phyloP scores from a whole-genome alignment of 768 basidiomycete genomes.

The Sistotremastrum niveocremeum region DNA sequence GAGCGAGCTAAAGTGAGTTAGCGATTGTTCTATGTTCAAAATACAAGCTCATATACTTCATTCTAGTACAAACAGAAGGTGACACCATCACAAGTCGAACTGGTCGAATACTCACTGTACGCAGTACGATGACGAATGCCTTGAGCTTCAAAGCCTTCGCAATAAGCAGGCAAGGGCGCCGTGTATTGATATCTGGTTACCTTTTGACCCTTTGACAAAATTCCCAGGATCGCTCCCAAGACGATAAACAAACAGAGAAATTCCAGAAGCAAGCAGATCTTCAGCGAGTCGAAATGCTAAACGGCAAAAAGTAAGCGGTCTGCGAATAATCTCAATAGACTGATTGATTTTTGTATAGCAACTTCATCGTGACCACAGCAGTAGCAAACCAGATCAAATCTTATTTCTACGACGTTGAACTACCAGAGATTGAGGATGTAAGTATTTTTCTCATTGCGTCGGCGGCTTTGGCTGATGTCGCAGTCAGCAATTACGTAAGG shows the following conservation, averaged over 20 bases:
- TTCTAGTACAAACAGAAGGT: constrained; percentile 54
- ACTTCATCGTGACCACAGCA: constrained; percentile 57
- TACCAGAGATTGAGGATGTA: constrained; percentile 63
- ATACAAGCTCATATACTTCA: constrained; percentile 2
- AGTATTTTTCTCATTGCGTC: constrained; percentile 15
- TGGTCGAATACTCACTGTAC: neutral
- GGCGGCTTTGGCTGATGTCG: constrained; percentile 6
- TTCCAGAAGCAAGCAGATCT: constrained; percentile 63
- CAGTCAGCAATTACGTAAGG: constrained; percentile 57
- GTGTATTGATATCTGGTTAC: constrained; percentile 8
- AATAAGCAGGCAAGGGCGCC: constrained; percentile 54
- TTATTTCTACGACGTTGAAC: constrained; percentile 56
- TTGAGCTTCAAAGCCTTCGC: constrained; percentile 54
- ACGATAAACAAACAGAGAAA: constrained; percentile 67
- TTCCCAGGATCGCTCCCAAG: constrained; percentile 44
- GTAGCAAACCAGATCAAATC: constrained; percentile 57
- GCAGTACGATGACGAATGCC: constrained; percentile 72
- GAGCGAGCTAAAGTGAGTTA: constrained; percentile 55
- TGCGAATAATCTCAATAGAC: neutral
- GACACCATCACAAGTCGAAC: neutral
- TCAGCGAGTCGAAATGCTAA: constrained; percentile 64
- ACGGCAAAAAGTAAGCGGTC: constrained; percentile 60
- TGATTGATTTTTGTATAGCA: constrained; percentile 23
- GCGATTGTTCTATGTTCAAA: constrained; percentile 3
- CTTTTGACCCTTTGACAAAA: constrained; percentile 3